Conservation (phyloP, 345 rosid species). For the Turritis glabra region DNA sequence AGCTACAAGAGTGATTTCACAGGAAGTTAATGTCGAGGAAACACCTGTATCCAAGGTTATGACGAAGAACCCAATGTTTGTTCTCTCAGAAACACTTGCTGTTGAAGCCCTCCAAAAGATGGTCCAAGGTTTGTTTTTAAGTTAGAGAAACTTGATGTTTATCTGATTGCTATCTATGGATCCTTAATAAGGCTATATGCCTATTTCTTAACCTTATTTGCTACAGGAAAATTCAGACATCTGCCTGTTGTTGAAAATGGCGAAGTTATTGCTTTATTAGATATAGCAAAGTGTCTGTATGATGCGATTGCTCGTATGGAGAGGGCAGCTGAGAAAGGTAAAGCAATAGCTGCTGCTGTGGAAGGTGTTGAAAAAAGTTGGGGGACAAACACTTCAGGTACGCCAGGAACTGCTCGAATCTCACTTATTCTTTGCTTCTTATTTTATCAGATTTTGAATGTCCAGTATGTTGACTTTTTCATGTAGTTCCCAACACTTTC, state of each 20-base stretch:
- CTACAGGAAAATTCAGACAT: conserved; percentile 94
- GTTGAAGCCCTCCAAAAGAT: conserved; percentile 99
- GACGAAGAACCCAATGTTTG: conserved; percentile 94
- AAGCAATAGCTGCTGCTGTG: conserved; percentile 98
- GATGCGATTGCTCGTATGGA: conserved; percentile 99
- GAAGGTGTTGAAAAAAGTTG: conserved; percentile 98
- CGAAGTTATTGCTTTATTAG: conserved; percentile 95
- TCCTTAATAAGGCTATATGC: conserved; percentile 22
- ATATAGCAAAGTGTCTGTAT: conserved; percentile 94
- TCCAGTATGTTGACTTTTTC: conserved; percentile 7
- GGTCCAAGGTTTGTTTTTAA: conserved; percentile 72
- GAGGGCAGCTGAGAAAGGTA: conserved; percentile 99
- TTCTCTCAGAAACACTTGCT: conserved; percentile 94
- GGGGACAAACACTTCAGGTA: conserved; percentile 84
- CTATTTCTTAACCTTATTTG: conserved; percentile 1
- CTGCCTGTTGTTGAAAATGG: conserved; percentile 99
- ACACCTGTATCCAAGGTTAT: conserved; percentile 94
- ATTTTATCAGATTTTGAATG: not conserved
- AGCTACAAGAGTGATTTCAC: conserved; percentile 85
- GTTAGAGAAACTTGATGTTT: not conserved
- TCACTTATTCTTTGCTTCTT: not conserved
- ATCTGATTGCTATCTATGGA: not conserved
- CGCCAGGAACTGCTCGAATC: conserved; percentile 22
- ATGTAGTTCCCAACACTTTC: conserved; percentile 77
- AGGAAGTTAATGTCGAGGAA: conserved; percentile 75